Percentiles rank a stretch among this genome's conserved stretches.
Conservation (phyloP, 2,329 filamentous ascomycete species). For the Botryotinia narcissicola region DNA sequence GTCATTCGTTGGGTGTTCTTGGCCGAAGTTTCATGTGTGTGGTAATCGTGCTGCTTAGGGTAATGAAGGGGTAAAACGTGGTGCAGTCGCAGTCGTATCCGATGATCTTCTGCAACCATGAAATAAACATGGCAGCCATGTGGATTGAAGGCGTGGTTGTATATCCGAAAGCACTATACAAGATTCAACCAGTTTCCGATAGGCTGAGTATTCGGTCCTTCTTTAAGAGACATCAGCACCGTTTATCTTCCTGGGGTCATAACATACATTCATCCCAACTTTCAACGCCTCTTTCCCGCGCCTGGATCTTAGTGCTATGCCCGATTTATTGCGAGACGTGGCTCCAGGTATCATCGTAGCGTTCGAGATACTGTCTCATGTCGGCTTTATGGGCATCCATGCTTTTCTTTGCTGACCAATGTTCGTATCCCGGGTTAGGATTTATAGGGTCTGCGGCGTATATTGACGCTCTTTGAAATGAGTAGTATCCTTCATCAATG, state of each 20-base stretch:
- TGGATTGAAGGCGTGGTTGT: background rate
- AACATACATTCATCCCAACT: background rate
- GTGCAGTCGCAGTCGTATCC: background rate
- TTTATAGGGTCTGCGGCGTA: slow-evolving; percentile 9
- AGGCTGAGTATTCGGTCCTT: slow-evolving; percentile 4
- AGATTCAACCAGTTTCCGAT: background rate
- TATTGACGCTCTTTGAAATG: background rate
- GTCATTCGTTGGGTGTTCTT: background rate
- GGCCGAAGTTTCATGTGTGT: slow-evolving; percentile 10
- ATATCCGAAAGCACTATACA: background rate
- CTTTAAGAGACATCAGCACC: background rate
- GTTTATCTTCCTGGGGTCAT: background rate
- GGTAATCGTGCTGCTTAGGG: background rate
- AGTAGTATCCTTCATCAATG: background rate
- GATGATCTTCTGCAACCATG: background rate
- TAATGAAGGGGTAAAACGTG: background rate
- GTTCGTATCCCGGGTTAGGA: slow-evolving; percentile 8
- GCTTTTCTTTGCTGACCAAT: slow-evolving; percentile 8
- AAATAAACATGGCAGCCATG: slow-evolving; percentile 3
- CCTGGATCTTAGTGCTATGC: background rate
- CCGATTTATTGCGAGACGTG: background rate
- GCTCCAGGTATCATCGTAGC: slow-evolving; percentile 5
- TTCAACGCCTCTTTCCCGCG: background rate
- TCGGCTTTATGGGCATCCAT: background rate
- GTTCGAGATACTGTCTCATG: slow-evolving; percentile 3